Base-by-base conservation (phyloP, 371 early-diverging fungal genomes). In the Saksenaea oblongispora region DNA sequence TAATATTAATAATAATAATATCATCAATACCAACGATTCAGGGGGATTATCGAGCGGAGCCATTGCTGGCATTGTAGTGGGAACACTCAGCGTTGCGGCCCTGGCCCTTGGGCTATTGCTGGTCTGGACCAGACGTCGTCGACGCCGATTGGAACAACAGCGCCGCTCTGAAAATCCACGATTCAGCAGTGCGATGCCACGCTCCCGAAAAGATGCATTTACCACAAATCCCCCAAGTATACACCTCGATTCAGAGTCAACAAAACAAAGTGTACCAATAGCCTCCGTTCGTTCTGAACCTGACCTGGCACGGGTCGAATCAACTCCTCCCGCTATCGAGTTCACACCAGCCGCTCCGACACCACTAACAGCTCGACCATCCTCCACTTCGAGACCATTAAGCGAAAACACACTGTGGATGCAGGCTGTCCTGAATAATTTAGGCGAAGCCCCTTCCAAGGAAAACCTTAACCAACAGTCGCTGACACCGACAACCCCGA, bases 71-170 rank as follows among this genome's bases (percentile, higher is more conserved):
- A 47, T 47, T 22, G 51, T 26, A 22, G 51, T 47, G 22, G 51
- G 22, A 5, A 22, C 22, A 10, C 22, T 47, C 22, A 22, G 51
- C n/a, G 17, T 22, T 3, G 24, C 22, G 18, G 51, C 24, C 51
- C 22, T 22, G 5, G 51, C 51, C 51, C 3, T 47, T 47, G 51
- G 51, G 10, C 51, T 47, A 22, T 9, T 47, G 18, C 22, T 47
- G 51, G 51, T 47, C 51, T 47, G 51, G 51, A 47, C 51, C 51
- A 47, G 51, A 22, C 51, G 51, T 10, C 51, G 51, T 47, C 51
- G 51, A n/a, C 51, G 51, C 51, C 51, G 22, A 22, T 22, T n/a
- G 10, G 51, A 47, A 47, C 18, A 47, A 47, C 22, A 47, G 9
- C 51, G 51, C n/a, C 27, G 51, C 7, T 47, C 51, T n/a, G 3